Base-by-base conservation (phyloP, 129 eudicot species). In the Chrysanthemum lavandulifolium region DNA sequence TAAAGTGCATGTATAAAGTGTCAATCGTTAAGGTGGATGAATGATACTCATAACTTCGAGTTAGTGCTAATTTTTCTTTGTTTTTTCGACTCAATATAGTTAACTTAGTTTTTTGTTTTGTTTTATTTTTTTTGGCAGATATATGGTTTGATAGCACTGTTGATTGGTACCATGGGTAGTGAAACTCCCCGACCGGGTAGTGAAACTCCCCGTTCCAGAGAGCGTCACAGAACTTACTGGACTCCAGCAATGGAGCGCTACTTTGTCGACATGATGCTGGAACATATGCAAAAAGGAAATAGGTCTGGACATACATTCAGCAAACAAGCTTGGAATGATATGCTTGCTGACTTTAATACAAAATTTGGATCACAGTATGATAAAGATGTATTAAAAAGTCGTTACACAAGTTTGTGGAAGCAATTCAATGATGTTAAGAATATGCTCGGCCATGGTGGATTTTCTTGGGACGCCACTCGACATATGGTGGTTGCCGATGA, bases 261-360 rank as follows among this genome's bases (percentile, higher is more conserved):
- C 68, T 86, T 86, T 74, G 14, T 86, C 11, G 91, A 86, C 71
- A 81, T 83, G 31, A 86, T 86, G 91, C 72, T 86, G 70, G 91
- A 86, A 68, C 91, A 86, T 77, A 71, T 86, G 80, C 81, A 80
- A n/a, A 82, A 78, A 80, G 91, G 91, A 59, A 86, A 83, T 64
- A 86, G 91, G 73, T 66, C 54, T 43, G 91, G 91, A 27, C 85
- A 86, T 71, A 86, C 91, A 27, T 86, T 86, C 69, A 86, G 80
- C 67, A 86, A 86, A 74, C 85, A 86, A 74, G 91, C 91, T 55
- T 86, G 91, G 91, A 80, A 74, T n/a, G 87, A 86, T 67, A 86
- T 86, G 87, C 81, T 86, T 23, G 75, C 77, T 19, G 81, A 73
- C 63, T 86, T 86, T 36, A 86, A 86, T 78, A 80, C 78, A 66